Evolutionary conservation across 192 early-diverging fungal genomes (phyloP).

Genomic region (Rhizophagus sp.): DNA sequence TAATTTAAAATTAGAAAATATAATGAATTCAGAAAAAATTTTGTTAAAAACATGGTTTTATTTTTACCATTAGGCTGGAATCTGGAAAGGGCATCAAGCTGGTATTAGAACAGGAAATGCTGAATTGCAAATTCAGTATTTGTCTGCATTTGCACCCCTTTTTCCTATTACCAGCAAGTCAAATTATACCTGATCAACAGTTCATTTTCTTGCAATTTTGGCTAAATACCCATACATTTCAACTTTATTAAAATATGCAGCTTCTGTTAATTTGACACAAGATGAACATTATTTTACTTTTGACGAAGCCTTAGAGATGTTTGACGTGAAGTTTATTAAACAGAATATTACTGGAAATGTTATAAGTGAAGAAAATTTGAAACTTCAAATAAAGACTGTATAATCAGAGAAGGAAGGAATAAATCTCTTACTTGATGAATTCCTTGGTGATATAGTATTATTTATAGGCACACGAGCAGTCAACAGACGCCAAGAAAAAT

Average conservation of each 20-base stretch:
- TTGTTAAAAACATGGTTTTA: conserved; percentile 5
- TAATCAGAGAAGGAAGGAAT: conserved; percentile 4
- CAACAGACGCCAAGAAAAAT: too few relatives aligned
- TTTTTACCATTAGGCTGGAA: not conserved
- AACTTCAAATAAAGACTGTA: not conserved
- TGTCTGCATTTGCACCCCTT: conserved; percentile 14
- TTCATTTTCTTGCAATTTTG: too few relatives aligned
- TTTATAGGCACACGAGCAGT: too few relatives aligned
- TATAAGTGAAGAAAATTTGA: not conserved
- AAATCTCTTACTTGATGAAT: conserved; percentile 6
- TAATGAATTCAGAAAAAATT: not conserved
- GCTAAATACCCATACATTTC: not conserved
- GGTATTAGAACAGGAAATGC: conserved; percentile 13
- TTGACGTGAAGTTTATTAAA: conserved; percentile 7
- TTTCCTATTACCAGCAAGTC: not conserved
- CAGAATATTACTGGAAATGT: not conserved
- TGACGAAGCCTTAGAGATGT: not conserved
- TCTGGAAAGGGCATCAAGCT: not conserved
- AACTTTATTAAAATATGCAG: not conserved
- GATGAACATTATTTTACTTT: not conserved
- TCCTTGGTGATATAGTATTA: not conserved
- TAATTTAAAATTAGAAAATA: not conserved
- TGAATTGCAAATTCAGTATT: conserved; percentile 1
- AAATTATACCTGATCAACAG: conserved; percentile 5
- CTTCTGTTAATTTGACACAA: conserved; percentile 10